These are phyloP conservation scores for Metarhizium album DNA, from an alignment of 2,329 filamentous ascomycete genomes.

Conservation along the genomic window DNA sequence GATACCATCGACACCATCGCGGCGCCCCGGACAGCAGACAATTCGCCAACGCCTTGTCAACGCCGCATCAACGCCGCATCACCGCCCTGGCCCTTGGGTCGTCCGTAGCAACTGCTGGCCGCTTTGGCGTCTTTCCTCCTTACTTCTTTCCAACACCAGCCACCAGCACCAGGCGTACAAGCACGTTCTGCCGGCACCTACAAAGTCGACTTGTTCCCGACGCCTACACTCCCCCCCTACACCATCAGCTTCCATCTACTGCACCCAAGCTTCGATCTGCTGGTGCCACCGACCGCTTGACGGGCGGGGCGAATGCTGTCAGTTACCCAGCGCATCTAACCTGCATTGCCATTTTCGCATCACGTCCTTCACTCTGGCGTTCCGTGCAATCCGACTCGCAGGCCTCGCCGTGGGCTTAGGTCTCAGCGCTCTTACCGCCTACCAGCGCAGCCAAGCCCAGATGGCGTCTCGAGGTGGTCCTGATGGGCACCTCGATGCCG, in stretches of 20 bases:
- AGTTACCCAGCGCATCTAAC: background rate
- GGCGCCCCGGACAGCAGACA: too few relatives aligned
- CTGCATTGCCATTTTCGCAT: background rate
- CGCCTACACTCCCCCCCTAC: background rate
- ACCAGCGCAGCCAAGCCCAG: conserved; percentile 35
- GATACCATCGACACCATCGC: too few relatives aligned
- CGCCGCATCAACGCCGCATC: background rate
- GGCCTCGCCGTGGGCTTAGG: conserved; percentile 49
- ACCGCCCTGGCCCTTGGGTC: too few relatives aligned
- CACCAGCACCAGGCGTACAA: background rate
- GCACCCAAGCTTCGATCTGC: background rate
- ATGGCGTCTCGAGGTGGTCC: conserved; percentile 23
- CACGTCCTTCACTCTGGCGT: conserved; percentile 37
- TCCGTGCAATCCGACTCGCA: conserved; percentile 40
- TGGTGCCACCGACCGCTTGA: background rate
- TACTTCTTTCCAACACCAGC: background rate
- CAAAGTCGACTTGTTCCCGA: background rate
- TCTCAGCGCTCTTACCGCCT: conserved; percentile 44
- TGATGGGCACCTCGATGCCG: conserved; percentile 37
- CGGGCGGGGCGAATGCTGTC: background rate
- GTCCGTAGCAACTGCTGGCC: too few relatives aligned
- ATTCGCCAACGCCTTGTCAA: too few relatives aligned
- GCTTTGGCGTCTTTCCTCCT: background rate
- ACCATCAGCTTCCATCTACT: background rate
- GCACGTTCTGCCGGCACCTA: background rate